Conservation (phyloP, 176 grass and related monocot genomes). For the Oryza punctata region DNA sequence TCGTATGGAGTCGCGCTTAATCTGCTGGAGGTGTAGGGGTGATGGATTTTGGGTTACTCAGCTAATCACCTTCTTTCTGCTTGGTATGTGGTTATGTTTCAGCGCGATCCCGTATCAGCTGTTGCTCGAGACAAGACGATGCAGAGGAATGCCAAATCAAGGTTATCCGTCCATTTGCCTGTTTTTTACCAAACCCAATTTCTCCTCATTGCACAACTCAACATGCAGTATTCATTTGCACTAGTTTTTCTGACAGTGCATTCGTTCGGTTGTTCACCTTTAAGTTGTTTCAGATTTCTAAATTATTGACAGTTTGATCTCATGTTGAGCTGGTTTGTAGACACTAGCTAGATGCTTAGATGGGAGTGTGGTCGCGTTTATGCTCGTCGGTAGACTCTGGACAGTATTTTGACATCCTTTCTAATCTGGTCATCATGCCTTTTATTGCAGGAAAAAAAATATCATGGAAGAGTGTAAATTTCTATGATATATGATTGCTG, state of each 20-base stretch:
- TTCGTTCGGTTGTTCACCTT: neutral
- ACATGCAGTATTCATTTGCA: neutral
- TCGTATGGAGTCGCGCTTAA: neutral
- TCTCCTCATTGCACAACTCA: neutral
- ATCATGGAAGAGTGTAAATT: neutral
- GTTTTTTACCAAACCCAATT: neutral
- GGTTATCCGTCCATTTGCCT: too few species aligned
- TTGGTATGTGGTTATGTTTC: conserved; percentile 1
- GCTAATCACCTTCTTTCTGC: neutral
- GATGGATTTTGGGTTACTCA: neutral
- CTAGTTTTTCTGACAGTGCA: neutral
- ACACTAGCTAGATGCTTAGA: too few species aligned
- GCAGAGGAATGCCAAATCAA: too few species aligned
- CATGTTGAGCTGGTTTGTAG: neutral
- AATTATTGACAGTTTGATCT: too few species aligned
- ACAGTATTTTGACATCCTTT: neutral
- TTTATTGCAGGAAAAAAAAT: neutral
- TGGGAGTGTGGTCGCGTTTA: too few species aligned
- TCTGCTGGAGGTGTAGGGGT: neutral
- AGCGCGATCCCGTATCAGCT: conserved; percentile 32
- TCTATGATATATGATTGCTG: neutral
- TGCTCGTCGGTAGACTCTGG: too few species aligned
- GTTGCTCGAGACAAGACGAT: neutral
- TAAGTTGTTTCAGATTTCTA: too few species aligned
- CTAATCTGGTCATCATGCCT: neutral